Evolutionary conservation across 805 yeast species (phyloP).

Genomic region (Metschnikowia sp.): DNA sequence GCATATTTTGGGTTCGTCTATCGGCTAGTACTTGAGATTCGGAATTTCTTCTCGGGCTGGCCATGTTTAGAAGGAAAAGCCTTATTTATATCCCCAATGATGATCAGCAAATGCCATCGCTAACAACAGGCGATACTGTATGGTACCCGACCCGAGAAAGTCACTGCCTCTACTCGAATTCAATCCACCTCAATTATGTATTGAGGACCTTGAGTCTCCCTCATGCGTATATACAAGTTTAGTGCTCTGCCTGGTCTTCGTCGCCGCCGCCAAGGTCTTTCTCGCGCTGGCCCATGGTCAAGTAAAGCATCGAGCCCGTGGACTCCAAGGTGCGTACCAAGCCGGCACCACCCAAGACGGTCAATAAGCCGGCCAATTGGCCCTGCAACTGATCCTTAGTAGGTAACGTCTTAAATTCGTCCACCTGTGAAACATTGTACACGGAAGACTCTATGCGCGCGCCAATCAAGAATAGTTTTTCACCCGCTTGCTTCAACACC

Average conservation of each 20-base stretch:
- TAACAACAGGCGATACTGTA: no score
- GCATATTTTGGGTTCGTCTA: no score
- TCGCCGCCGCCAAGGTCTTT: conserved; percentile 32
- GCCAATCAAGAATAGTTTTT: conserved; percentile 77
- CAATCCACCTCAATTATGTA: neutral
- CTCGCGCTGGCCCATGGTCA: conserved; percentile 67
- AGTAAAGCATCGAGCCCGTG: conserved; percentile 62
- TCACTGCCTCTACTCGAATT: neutral
- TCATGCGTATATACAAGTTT: conserved; percentile 9
- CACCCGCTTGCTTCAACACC: conserved; percentile 59
- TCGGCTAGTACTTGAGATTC: no score
- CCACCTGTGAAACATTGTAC: conserved; percentile 50
- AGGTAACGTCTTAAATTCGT: conserved; percentile 71
- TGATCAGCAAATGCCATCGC: no score
- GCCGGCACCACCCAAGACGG: conserved; percentile 86
- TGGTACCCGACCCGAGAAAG: no score
- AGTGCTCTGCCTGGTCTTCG: conserved; percentile 11
- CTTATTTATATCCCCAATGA: no score
- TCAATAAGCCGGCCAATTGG: conserved; percentile 78
- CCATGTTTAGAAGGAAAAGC: no score
- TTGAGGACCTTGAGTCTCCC: neutral
- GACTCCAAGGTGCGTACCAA: conserved; percentile 77
- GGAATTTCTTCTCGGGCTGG: no score
- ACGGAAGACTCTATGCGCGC: conserved; percentile 71
- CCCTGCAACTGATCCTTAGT: conserved; percentile 67